Percentiles rank a stretch among this genome's conserved stretches.
Conservation (phyloP, 306 rosid species). For the Cucurbita ficifolia region DNA sequence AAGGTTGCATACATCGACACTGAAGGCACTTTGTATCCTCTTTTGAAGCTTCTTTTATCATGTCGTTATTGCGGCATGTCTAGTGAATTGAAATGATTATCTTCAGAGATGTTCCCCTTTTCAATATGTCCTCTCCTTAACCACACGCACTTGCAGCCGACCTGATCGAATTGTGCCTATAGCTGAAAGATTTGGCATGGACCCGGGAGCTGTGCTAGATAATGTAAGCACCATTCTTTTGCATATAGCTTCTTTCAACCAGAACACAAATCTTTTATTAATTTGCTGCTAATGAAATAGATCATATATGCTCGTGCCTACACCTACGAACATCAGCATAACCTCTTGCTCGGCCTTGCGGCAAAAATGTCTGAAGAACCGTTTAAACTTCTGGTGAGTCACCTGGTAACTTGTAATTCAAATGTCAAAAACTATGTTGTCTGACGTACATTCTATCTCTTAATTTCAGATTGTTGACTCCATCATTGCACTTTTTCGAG, state of each 20-base stretch:
- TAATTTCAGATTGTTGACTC: conserved; percentile 71
- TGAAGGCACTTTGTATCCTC: conserved; percentile 88
- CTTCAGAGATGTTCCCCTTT: conserved; percentile 1
- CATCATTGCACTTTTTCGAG: conserved; percentile 80
- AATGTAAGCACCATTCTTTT: conserved; percentile 36
- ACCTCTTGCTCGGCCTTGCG: conserved; percentile 84
- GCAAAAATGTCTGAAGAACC: conserved; percentile 98
- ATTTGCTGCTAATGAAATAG: conserved; percentile 29
- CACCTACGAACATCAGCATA: conserved; percentile 85
- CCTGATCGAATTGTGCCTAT: conserved; percentile 83
- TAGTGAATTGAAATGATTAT: neutral
- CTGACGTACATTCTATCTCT: conserved; percentile 4
- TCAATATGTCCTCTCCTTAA: conserved; percentile 20
- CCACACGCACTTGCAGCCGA: conserved; percentile 37
- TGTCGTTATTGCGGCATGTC: conserved; percentile 4
- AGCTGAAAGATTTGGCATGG: conserved; percentile 97
- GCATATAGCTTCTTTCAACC: neutral
- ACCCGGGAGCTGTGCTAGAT: conserved; percentile 89
- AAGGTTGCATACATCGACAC: conserved; percentile 98
- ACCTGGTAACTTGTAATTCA: neutral
- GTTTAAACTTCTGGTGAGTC: conserved; percentile 81
- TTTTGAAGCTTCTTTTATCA: conserved; percentile 2
- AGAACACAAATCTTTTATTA: conserved; percentile 8
- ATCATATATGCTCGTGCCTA: conserved; percentile 94
- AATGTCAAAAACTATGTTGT: neutral